Evolutionary conservation across 441 rosid genomes (phyloP), one percentile per base, ranked within the genome.

Genomic region (Manihot esculenta): DNA sequence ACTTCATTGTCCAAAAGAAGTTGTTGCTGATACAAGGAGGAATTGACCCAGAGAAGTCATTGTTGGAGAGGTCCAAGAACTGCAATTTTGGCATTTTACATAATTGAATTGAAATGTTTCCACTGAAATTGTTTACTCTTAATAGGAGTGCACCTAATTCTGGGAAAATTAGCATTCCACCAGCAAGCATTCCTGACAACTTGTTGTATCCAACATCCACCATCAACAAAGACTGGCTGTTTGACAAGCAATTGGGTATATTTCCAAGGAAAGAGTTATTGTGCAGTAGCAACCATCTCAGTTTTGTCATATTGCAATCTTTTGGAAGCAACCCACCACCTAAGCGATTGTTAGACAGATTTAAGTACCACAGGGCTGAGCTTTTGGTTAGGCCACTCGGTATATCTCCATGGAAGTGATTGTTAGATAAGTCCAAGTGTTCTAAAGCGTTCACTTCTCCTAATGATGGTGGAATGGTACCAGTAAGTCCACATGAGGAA

Each of bases 211-310:
- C 35, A 23, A 45, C 64, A 45, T 69, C 45, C 64, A 69, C 54
- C 55, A 69, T 44, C 1, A 10, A 24, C 26, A 69, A 18, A 57
- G 45, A 57, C 24, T 12, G 26, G 27, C 72, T 69, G 21, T 44
- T 69, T 26, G 64, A 69, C 56, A 69, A 27, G 45, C 72, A 69
- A 57, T 10, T 5, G 1, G 72, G 45, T 0, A 69, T 42, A 27
- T 26, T 56, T 33, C 72, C 72, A 18, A 24, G 44, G 47, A 69
- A 69, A 18, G 8, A 41, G 45, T 69, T 69, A 3, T 58, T 17
- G 23, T 45, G 24, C 15, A 69, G 72, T n/a, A 69, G 64, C 64
- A 69, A 27, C 72, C 72, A 69, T 57, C 35, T 56, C 64, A 69
- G 0, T 7, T 45, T 2, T 33, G 49, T 20, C 63, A 69, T 44